These are phyloP conservation scores for Hevea brasiliensis DNA, from an alignment of 345 rosid genomes.

Conservation along the genomic window DNA sequence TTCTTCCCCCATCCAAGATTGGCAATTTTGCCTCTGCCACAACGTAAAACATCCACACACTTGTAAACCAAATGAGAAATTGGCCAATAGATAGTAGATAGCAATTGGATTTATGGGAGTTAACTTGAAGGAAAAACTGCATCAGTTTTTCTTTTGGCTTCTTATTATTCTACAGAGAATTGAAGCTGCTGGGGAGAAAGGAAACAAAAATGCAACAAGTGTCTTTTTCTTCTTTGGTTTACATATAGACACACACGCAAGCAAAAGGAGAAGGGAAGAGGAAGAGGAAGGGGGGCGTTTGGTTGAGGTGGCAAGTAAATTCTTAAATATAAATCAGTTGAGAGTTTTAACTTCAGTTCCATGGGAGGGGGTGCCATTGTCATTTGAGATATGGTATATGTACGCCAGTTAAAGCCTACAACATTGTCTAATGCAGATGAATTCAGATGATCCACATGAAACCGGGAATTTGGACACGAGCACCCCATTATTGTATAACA, in stretches of 20 bases:
- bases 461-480: not conserved
- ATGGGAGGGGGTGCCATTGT: not conserved
- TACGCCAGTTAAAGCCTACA: not conserved
- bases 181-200: not conserved
- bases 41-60: not conserved
- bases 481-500: not conserved
- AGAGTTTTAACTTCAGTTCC: not conserved
- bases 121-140: not conserved
- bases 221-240: not conserved
- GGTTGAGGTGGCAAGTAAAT: not conserved
- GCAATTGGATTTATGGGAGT: not conserved
- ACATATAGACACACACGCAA: not conserved
- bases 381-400: not conserved
- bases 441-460: not conserved
- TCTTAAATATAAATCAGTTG: not conserved
- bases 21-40: not conserved
- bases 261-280: not conserved
- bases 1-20: not conserved
- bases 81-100: not conserved
- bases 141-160: not conserved
- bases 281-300: too few species aligned
- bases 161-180: not conserved
- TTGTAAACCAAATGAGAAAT: not conserved
- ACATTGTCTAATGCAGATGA: not conserved
- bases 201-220: not conserved